Conservation (phyloP, 1,284 basidiomycete genomes). For the Thecaphora thlaspeos region DNA sequence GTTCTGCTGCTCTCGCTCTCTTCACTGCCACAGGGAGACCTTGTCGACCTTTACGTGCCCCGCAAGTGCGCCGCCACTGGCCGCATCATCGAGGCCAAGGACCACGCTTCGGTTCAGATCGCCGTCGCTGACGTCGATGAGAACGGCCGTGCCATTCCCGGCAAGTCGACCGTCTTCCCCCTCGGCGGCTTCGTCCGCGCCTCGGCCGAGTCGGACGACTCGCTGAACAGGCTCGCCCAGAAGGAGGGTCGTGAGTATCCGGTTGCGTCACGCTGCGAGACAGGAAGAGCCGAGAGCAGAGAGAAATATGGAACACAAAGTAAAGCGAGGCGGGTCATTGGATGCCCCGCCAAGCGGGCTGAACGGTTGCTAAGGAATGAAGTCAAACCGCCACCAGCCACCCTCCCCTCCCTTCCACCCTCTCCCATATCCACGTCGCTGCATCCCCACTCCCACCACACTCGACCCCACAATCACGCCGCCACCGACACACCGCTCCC, state of each 20-base stretch:
- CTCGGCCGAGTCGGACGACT: conserved; percentile 95
- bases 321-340: too few species aligned
- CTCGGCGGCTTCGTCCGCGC: conserved; percentile 91
- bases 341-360: too few species aligned
- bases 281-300: background rate
- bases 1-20: too few species aligned
- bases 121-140: conserved; percentile 91
- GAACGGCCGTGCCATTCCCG: conserved; percentile 81
- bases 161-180: conserved; percentile 82
- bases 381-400: too few species aligned
- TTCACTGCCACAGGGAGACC: conserved; percentile 81
- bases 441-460: too few species aligned
- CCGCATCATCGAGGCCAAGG: conserved; percentile 96
- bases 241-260: conserved; percentile 82
- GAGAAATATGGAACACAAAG: too few species aligned
- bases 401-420: background rate
- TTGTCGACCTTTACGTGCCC: conserved; percentile 99
- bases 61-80: conserved; percentile 83
- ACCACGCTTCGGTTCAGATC: conserved; percentile 97
- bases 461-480: too few species aligned
- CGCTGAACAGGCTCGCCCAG: conserved; percentile 92
- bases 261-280: background rate
- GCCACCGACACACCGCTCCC: conserved; percentile 33
- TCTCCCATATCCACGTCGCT: background rate
- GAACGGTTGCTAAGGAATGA: too few species aligned